Percentiles rank a stretch among this genome's conserved stretches.
Evolutionary conservation across 768 basidiomycete species (phyloP).

Genomic region (Hygrocybe punicea): DNA sequence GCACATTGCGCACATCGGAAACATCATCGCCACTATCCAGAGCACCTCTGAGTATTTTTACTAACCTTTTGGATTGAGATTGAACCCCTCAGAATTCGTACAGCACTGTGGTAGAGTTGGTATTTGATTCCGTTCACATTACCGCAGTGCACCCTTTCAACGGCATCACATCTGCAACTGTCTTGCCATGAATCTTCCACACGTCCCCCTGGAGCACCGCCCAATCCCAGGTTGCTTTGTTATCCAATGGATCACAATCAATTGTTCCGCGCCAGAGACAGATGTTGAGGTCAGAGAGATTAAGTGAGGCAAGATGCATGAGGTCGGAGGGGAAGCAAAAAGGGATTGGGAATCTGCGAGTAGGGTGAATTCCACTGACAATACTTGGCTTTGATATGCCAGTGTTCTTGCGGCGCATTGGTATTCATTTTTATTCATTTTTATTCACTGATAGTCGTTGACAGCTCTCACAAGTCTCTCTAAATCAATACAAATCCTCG

Average conservation of each 20-base stretch:
- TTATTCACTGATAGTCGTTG: too few relatives aligned
- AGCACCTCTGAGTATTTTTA: too few relatives aligned
- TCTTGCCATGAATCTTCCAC: constrained; percentile 30
- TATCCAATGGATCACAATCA: constrained; percentile 19
- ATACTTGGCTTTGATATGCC: constrained; percentile 38
- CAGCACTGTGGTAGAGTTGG: too few relatives aligned
- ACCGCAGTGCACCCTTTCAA: too few relatives aligned
- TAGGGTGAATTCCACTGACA: constrained; percentile 38
- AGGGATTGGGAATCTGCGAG: constrained; percentile 33
- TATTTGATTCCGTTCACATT: too few relatives aligned
- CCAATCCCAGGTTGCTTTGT: constrained; percentile 20
- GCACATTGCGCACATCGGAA: too few relatives aligned
- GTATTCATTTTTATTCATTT: constrained; percentile 24
- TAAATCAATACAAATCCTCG: too few relatives aligned
- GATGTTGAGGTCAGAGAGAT: constrained; percentile 34
- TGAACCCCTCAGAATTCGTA: too few relatives aligned
- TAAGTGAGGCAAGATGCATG: constrained; percentile 41
- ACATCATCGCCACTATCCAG: too few relatives aligned
- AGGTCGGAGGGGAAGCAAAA: constrained; percentile 21
- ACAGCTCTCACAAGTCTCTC: too few relatives aligned
- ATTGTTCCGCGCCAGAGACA: constrained; percentile 22
- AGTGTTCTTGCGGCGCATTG: constrained; percentile 26
- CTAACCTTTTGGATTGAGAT: too few relatives aligned
- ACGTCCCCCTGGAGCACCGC: constrained; percentile 11
- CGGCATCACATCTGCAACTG: constrained; percentile 18